These are phyloP conservation scores for Aspergillus ostianus DNA, from an alignment of 495 filamentous ascomycete species.

Conservation along the genomic window DNA sequence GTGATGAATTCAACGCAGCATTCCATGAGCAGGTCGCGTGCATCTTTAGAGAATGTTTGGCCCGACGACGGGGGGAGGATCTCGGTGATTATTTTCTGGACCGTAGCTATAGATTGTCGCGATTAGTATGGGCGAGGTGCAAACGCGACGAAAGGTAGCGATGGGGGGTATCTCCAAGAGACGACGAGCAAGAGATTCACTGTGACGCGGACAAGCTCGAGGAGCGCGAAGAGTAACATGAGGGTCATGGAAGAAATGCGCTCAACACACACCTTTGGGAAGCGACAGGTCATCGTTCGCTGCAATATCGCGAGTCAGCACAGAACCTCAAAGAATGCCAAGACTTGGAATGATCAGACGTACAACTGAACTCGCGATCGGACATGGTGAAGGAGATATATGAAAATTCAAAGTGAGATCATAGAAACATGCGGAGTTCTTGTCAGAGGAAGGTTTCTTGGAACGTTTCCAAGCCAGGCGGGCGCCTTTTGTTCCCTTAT, in stretches of 20 bases:
- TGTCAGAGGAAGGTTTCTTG: neutral
- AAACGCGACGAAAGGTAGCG: neutral
- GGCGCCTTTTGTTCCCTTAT: neutral
- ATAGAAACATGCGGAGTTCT: neutral
- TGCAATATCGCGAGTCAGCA: slow-evolving; percentile 35
- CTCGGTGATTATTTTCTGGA: slow-evolving; percentile 95
- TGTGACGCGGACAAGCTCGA: neutral
- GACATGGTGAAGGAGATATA: slow-evolving; percentile 62
- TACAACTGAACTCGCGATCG: slow-evolving; percentile 83
- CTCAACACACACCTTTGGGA: slow-evolving; percentile 69
- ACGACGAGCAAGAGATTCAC: neutral
- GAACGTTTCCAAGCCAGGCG: neutral
- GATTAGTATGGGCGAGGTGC: neutral
- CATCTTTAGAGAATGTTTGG: slow-evolving; percentile 84
- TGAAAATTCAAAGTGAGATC: neutral
- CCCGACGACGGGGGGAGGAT: slow-evolving; percentile 73
- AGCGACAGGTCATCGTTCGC: slow-evolving; percentile 91
- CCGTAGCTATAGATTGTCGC: slow-evolving; percentile 64
- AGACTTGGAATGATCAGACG: slow-evolving; percentile 31
- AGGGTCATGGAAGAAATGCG: neutral
- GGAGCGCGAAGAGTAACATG: neutral
- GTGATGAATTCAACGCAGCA: slow-evolving; percentile 99
- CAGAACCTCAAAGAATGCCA: slow-evolving; percentile 17
- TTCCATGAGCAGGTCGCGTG: slow-evolving; percentile 92
- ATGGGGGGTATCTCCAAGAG: neutral